Evolutionary conservation across 345 rosid species (phyloP).

Genomic region (Citrus maxima): DNA sequence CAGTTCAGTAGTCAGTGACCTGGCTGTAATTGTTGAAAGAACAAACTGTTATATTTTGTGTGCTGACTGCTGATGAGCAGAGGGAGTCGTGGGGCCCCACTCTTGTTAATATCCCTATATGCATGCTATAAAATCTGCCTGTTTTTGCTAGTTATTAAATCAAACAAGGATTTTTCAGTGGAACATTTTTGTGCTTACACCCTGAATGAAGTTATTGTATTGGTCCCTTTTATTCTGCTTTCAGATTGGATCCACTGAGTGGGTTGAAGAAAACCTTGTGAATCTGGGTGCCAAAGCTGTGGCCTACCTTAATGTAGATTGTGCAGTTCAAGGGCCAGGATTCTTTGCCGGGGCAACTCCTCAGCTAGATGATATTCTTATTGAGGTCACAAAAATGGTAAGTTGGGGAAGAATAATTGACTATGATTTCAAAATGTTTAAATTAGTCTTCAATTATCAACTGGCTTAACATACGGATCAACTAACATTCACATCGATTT

Average conservation of each 20-base stretch:
- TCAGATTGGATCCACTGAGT: slow-evolving; percentile 89
- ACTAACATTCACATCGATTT: slow-evolving; percentile 3
- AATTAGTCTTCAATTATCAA: not conserved
- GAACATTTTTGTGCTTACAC: not conserved
- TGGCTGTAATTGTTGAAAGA: not conserved
- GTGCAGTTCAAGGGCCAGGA: slow-evolving; percentile 98
- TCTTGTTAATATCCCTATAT: not conserved
- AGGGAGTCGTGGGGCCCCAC: not conserved
- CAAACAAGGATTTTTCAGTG: not conserved
- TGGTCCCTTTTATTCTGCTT: slow-evolving; percentile 16
- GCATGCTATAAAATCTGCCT: not conserved
- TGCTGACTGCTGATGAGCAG: not conserved
- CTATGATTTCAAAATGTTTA: slow-evolving; percentile 6
- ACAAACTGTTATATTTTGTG: not conserved
- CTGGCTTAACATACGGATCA: slow-evolving; percentile 1
- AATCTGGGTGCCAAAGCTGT: slow-evolving; percentile 83
- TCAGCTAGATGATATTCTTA: slow-evolving; percentile 73
- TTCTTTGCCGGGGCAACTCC: slow-evolving; percentile 85
- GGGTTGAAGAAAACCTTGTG: slow-evolving; percentile 89
- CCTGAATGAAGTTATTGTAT: not conserved
- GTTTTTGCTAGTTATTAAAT: slow-evolving; percentile 1
- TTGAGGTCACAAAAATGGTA: slow-evolving; percentile 77
- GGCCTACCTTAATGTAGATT: slow-evolving; percentile 94
- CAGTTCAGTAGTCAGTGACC: not conserved
- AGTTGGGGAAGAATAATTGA: not conserved